Conservation (phyloP, 2,329 filamentous ascomycete genomes). For the Nemania diffusa region DNA sequence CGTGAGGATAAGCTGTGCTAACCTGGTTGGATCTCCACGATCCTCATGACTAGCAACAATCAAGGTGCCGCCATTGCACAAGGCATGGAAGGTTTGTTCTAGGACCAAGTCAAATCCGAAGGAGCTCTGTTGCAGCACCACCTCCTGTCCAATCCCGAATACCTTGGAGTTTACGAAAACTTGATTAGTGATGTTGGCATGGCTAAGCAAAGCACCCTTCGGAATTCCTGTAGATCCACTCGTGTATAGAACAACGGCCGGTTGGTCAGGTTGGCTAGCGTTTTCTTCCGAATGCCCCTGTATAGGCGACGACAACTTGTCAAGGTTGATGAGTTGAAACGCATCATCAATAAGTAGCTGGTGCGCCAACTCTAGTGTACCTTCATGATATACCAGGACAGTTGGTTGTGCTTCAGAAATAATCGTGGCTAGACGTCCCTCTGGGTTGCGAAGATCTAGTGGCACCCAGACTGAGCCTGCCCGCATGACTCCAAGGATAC, state of each 20-base stretch:
- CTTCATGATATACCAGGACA: background rate
- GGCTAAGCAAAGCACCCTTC: slow-evolving; percentile 16
- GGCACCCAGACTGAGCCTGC: slow-evolving; percentile 48
- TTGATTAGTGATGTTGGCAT: slow-evolving; percentile 4
- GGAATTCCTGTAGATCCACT: slow-evolving; percentile 26
- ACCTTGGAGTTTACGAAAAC: slow-evolving; percentile 3
- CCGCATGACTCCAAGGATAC: slow-evolving; percentile 41
- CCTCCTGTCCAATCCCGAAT: slow-evolving; percentile 17
- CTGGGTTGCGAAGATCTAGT: slow-evolving; percentile 47
- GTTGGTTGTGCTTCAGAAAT: background rate
- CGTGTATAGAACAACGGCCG: slow-evolving; percentile 45
- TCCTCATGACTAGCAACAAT: slow-evolving; percentile 43
- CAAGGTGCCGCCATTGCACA: slow-evolving; percentile 49
- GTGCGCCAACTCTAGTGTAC: background rate
- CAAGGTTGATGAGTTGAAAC: background rate
- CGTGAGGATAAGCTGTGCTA: slow-evolving; percentile 47
- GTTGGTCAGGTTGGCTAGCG: background rate
- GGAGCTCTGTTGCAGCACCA: slow-evolving; percentile 51
- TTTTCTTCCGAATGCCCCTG: too few relatives aligned
- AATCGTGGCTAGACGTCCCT: background rate
- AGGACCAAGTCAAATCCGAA: slow-evolving; percentile 51
- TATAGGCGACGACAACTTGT: too few relatives aligned
- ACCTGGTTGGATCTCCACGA: slow-evolving; percentile 49
- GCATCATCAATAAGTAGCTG: background rate
- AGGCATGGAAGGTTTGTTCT: slow-evolving; percentile 47